Conservation (phyloP, 1,284 basidiomycete genomes). For the Quambalaria eucalypti region DNA sequence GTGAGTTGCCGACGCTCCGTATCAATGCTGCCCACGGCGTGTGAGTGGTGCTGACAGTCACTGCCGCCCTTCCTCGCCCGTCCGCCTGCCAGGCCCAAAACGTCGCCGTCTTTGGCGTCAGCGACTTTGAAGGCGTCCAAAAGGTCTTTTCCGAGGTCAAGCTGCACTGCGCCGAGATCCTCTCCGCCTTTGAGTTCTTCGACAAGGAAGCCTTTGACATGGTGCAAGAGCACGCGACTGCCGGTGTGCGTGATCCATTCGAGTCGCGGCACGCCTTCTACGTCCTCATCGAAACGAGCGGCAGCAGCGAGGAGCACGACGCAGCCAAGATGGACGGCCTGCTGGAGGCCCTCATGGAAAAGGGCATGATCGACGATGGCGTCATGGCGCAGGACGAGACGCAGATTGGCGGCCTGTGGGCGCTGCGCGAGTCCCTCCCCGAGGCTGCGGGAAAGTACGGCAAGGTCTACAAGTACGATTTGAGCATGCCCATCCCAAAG, state of each 20-base stretch:
- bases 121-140: conserved; percentile 55
- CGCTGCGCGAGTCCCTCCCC: conserved; percentile 83
- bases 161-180: conserved; percentile 78
- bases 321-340: conserved; percentile 85
- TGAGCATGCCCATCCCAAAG: conserved; percentile 76
- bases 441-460: conserved; percentile 91
- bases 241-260: conserved; percentile 43
- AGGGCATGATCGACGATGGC: conserved; percentile 73
- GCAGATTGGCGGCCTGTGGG: conserved; percentile 85
- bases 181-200: conserved; percentile 95
- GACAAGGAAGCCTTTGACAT: conserved; percentile 81
- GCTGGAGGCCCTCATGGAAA: conserved; percentile 70
- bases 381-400: conserved; percentile 84
- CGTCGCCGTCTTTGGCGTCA: conserved; percentile 55
- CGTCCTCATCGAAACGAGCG: conserved; percentile 85
- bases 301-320: conserved; percentile 86
- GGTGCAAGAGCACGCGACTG: conserved; percentile 58
- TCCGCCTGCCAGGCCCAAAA: conserved; percentile 48
- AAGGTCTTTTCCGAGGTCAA: conserved; percentile 54
- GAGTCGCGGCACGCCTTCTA: conserved; percentile 53
- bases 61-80: too few relatives aligned
- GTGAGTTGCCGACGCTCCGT: too few relatives aligned
- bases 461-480: conserved; percentile 94
- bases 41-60: too few relatives aligned
- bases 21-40: conserved; percentile 6